Conservation (phyloP, 208 protist species). For the Leishmania arabica region DNA sequence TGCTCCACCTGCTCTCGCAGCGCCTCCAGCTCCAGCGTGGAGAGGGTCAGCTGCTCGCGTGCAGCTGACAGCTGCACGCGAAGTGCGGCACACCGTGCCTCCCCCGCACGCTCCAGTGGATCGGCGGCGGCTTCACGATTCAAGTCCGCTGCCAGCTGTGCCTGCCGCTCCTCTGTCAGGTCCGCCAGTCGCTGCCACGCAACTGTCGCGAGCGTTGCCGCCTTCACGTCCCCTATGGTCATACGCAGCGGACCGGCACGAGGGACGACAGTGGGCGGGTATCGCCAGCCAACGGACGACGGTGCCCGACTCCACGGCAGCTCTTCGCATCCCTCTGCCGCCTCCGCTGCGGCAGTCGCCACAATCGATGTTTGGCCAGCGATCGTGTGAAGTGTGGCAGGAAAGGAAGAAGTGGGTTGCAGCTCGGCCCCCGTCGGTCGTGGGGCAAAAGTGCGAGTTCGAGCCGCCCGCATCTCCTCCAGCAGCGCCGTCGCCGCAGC, state of each 20-base stretch:
- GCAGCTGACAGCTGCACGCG: slow-evolving; percentile 37
- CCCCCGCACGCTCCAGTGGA: slow-evolving; percentile 8
- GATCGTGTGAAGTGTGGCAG: slow-evolving; percentile 14
- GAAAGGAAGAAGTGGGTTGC: slow-evolving; percentile 1
- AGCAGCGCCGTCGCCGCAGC: slow-evolving; percentile 6
- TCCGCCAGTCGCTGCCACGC: slow-evolving; percentile 42
- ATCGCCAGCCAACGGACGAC: slow-evolving; percentile 29
- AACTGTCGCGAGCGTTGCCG: slow-evolving; percentile 36
- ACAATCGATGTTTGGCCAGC: slow-evolving; percentile 15
- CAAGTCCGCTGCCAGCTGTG: slow-evolving; percentile 23
- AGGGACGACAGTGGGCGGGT: slow-evolving; percentile 17
- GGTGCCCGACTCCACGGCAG: slow-evolving; percentile 32
- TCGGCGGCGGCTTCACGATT: slow-evolving; percentile 20
- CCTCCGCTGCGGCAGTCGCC: slow-evolving; percentile 9
- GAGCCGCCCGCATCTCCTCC: slow-evolving; percentile 19
- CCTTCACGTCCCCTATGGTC: slow-evolving; percentile 52
- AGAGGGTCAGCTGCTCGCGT: slow-evolving; percentile 36
- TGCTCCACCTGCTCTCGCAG: slow-evolving; percentile 32
- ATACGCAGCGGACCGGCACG: slow-evolving; percentile 14
- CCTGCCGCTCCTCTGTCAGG: slow-evolving; percentile 26
- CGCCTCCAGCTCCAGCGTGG: slow-evolving; percentile 36
- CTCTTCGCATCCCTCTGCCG: slow-evolving; percentile 21
- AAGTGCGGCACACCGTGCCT: slow-evolving; percentile 36
- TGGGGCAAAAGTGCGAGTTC: slow-evolving; percentile 22
- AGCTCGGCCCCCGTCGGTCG: slow-evolving; percentile 19